Conservation (phyloP, 1,139 yeast genomes). For the Candida sanyaensis region DNA sequence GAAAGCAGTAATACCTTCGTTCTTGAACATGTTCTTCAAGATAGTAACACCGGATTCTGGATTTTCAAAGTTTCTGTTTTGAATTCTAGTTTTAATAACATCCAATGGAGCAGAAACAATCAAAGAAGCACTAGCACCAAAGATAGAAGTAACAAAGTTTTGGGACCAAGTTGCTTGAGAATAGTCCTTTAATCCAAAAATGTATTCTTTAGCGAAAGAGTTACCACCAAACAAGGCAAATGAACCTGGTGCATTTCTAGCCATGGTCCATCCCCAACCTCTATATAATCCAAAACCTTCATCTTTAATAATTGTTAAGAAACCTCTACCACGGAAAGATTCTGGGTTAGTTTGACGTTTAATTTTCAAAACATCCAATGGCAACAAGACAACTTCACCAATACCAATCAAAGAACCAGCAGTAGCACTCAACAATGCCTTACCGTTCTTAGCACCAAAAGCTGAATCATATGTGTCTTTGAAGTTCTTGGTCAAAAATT, state of each 20-base stretch:
- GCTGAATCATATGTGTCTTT: conserved; percentile 66
- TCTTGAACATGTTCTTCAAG: conserved; percentile 87
- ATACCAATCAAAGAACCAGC: conserved; percentile 98
- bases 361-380: conserved; percentile 94
- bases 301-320: conserved; percentile 77
- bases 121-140: conserved; percentile 96
- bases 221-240: conserved; percentile 98
- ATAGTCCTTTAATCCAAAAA: conserved; percentile 84
- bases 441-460: conserved; percentile 94
- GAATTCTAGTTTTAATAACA: conserved; percentile 97
- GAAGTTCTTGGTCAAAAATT: conserved; percentile 78
- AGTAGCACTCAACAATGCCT: conserved; percentile 93
- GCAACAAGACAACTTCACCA: conserved; percentile 94
- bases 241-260: conserved; percentile 99
- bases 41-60: conserved; percentile 94
- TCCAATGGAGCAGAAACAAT: conserved; percentile 98
- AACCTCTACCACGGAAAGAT: conserved; percentile 96
- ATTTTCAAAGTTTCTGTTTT: conserved; percentile 92
- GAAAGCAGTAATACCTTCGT: conserved; percentile 88
- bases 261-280: conserved; percentile 99
- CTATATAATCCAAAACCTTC: conserved; percentile 94
- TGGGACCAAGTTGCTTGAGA: conserved; percentile 92
- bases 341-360: conserved; percentile 99
- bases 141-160: conserved; percentile 93
- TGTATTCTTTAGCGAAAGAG: conserved; percentile 97